These are phyloP conservation scores for Malassezia pachydermatis DNA, from an alignment of 1,284 basidiomycete species.

Conservation along the genomic window DNA sequence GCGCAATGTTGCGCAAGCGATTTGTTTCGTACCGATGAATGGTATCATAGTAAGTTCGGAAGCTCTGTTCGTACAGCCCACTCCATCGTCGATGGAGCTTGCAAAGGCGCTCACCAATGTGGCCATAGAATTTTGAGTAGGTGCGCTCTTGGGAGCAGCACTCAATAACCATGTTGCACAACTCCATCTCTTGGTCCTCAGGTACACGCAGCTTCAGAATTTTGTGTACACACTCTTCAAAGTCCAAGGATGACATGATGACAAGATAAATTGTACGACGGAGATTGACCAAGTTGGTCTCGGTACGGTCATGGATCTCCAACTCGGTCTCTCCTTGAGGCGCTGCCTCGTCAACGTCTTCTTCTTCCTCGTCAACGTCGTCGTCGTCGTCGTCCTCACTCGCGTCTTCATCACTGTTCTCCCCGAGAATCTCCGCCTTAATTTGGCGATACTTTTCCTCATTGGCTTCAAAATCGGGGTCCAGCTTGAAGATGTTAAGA, in stretches of 20 bases:
- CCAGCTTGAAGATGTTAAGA: constrained; percentile 89
- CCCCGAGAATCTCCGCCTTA: constrained; percentile 82
- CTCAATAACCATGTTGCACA: constrained; percentile 97
- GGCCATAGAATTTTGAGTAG: constrained; percentile 88
- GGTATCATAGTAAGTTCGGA: constrained; percentile 82
- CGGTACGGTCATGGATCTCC: constrained; percentile 87
- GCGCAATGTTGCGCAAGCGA: constrained; percentile 86
- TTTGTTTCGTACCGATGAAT: constrained; percentile 99
- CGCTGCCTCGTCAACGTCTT: constrained; percentile 54
- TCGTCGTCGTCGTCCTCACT: constrained; percentile 54
- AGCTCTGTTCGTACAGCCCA: constrained; percentile 75
- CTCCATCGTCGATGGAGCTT: constrained; percentile 91
- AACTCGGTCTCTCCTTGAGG: constrained; percentile 39
- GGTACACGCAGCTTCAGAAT: constrained; percentile 77
- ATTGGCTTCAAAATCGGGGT: constrained; percentile 76
- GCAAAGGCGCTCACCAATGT: constrained; percentile 89
- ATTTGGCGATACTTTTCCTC: constrained; percentile 88
- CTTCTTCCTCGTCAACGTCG: constrained; percentile 58
- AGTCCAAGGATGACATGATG: constrained; percentile 67
- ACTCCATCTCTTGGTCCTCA: constrained; percentile 60
- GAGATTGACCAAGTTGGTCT: constrained; percentile 89
- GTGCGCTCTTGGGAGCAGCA: constrained; percentile 99
- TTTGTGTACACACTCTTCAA: constrained; percentile 98
- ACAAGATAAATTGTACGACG: constrained; percentile 89
- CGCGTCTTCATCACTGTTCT: constrained; percentile 29